A percentile compares a stretch with the other conserved stretches of the same genome.
Evolutionary conservation across 345 rosid species (phyloP).

Genomic region (Citrus unshiu): DNA sequence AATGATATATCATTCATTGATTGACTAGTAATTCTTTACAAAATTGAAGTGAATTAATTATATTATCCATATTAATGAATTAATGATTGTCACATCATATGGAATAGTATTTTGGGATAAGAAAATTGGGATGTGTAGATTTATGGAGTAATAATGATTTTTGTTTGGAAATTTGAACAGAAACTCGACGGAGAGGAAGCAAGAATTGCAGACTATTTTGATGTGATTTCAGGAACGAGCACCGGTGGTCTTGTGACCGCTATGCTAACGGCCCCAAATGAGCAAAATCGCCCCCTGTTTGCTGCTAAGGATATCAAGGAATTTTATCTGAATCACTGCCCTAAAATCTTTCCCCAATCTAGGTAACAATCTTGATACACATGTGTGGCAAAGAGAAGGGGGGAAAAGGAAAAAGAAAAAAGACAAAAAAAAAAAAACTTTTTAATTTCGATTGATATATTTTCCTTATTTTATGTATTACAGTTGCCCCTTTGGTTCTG

Average conservation of each 20-base stretch:
- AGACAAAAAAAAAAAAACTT: too few species aligned
- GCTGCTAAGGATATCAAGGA: conserved; percentile 60
- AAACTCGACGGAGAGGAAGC: conserved; percentile 66
- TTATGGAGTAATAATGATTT: not conserved
- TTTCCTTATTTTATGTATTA: not conserved
- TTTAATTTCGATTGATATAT: not conserved
- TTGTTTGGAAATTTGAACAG: conserved; percentile 25
- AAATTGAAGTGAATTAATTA: too few species aligned
- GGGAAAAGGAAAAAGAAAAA: too few species aligned
- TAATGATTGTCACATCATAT: too few species aligned
- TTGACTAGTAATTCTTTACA: too few species aligned
- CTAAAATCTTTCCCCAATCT: conserved; percentile 54
- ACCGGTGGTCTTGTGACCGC: conserved; percentile 70
- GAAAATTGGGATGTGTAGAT: too few species aligned
- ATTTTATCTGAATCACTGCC: conserved; percentile 49
- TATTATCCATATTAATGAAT: too few species aligned
- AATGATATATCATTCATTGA: too few species aligned
- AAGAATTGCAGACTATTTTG: conserved; percentile 69
- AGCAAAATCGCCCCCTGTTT: conserved; percentile 53
- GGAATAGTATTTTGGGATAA: too few species aligned
- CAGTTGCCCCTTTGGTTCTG: conserved; percentile 27
- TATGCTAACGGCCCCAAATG: conserved; percentile 60
- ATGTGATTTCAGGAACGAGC: conserved; percentile 68
- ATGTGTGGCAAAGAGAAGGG: too few species aligned
- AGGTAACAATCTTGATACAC: conserved; percentile 9